Evolutionary conservation across 345 rosid species (phyloP).

Genomic region (Bruguiera parviflora): DNA sequence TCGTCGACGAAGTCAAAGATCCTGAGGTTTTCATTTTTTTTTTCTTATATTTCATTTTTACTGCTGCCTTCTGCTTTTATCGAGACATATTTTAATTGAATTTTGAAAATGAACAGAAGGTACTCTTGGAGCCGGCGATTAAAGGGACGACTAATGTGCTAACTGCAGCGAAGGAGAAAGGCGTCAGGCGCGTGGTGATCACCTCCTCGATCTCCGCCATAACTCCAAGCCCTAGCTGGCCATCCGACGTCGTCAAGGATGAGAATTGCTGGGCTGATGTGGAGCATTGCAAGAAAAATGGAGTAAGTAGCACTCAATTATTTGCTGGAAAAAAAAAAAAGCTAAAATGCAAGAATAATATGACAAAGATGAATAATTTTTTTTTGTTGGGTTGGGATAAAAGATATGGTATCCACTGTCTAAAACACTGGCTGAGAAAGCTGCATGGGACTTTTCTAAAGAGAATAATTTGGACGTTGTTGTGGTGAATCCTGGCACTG

Average conservation of each 20-base stretch:
- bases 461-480: slow-evolving; percentile 78
- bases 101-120: slow-evolving; percentile 36
- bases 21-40: slow-evolving; percentile 49
- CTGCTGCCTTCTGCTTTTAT: neutral
- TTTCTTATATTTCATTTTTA: neutral
- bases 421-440: slow-evolving; percentile 87
- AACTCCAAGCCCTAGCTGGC: slow-evolving; percentile 86
- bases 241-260: slow-evolving; percentile 55
- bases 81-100: neutral
- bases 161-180: slow-evolving; percentile 67
- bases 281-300: slow-evolving; percentile 66
- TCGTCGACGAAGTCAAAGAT: slow-evolving; percentile 62
- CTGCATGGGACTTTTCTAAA: slow-evolving; percentile 79
- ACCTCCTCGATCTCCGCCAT: slow-evolving; percentile 83
- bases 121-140: slow-evolving; percentile 81
- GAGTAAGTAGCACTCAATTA: slow-evolving; percentile 34
- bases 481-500: slow-evolving; percentile 90
- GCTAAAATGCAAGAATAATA: neutral
- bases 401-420: slow-evolving; percentile 91
- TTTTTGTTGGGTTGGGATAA: neutral
- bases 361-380: neutral
- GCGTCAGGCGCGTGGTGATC: slow-evolving; percentile 76
- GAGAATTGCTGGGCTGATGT: slow-evolving; percentile 88
- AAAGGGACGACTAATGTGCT: slow-evolving; percentile 78
- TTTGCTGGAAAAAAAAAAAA: neutral